Conservation (phyloP, 768 basidiomycete genomes). For the Amanita jacksonii region DNA sequence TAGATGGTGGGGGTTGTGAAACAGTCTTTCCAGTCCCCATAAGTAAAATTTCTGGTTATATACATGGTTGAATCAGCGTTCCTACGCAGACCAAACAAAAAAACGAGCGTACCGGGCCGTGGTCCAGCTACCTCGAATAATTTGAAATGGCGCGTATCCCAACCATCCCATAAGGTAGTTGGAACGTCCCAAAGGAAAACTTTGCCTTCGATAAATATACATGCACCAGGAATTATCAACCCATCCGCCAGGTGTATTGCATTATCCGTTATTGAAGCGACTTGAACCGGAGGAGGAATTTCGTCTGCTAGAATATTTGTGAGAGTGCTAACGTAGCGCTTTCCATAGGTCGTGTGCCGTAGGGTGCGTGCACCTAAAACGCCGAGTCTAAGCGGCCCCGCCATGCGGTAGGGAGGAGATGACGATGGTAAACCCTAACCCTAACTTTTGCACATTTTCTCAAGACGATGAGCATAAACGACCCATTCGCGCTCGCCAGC, state of each 20-base stretch:
- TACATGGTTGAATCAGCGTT: not conserved
- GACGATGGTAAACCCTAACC: constrained; percentile 7
- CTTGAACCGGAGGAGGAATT: constrained; percentile 60
- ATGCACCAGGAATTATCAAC: constrained; percentile 64
- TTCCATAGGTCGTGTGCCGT: constrained; percentile 1
- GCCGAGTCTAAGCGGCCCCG: constrained; percentile 2
- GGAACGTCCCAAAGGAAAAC: constrained; percentile 90
- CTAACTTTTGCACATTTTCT: constrained; percentile 2
- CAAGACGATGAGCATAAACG: constrained; percentile 19
- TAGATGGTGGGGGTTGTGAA: constrained; percentile 54
- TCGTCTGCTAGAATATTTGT: constrained; percentile 71
- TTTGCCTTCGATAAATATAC: constrained; percentile 78
- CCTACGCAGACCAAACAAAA: too few species aligned
- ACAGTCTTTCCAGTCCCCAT: constrained; percentile 78
- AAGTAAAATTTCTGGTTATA: constrained; percentile 73
- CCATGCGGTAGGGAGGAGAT: not conserved
- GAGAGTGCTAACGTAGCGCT: constrained; percentile 26
- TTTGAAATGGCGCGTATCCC: constrained; percentile 66
- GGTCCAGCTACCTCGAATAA: constrained; percentile 78
- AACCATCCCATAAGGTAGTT: constrained; percentile 49
- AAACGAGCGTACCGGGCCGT: constrained; percentile 58
- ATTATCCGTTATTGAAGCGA: constrained; percentile 48
- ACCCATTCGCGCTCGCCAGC: constrained; percentile 29
- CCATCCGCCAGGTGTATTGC: constrained; percentile 76
- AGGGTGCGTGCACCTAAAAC: not conserved